phyloP scores from a whole-genome alignment of 768 basidiomycete genomes.

The Kockovaella imperatae region DNA sequence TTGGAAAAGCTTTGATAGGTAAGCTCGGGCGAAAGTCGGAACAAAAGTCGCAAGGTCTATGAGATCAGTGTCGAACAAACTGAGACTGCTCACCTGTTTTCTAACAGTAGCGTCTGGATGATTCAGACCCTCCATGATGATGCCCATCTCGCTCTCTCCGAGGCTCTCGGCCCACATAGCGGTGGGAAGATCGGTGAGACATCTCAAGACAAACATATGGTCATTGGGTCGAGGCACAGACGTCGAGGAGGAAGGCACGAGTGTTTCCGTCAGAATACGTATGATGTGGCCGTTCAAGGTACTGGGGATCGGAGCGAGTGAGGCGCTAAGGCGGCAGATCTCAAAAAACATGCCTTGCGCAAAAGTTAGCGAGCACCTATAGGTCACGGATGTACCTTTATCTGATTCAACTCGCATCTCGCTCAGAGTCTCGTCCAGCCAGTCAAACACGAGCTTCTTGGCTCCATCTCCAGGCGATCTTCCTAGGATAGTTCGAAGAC shows the following conservation, averaged over 20 bases:
- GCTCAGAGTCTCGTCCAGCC: too few species aligned
- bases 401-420: too few species aligned
- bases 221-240: conserved; percentile 7
- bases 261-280: not conserved
- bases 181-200: conserved; percentile 15
- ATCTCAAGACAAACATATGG: conserved; percentile 21
- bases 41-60: conserved; percentile 16
- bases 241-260: not conserved
- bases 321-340: not conserved
- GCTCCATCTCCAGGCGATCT: not conserved
- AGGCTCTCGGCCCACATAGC: conserved; percentile 18
- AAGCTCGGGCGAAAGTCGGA: conserved; percentile 8
- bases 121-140: conserved; percentile 31
- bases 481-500: too few species aligned
- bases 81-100: conserved; percentile 11
- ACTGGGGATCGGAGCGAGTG: not conserved
- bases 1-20: not conserved
- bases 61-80: not conserved
- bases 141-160: conserved; percentile 26
- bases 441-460: too few species aligned
- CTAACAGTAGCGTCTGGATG: conserved; percentile 25
- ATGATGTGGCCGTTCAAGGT: conserved; percentile 8
- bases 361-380: not conserved
- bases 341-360: not conserved
- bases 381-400: not conserved